These are phyloP conservation scores for Chimonanthus praecox DNA, from an alignment of 164 flowering plant species.

Conservation along the genomic window DNA sequence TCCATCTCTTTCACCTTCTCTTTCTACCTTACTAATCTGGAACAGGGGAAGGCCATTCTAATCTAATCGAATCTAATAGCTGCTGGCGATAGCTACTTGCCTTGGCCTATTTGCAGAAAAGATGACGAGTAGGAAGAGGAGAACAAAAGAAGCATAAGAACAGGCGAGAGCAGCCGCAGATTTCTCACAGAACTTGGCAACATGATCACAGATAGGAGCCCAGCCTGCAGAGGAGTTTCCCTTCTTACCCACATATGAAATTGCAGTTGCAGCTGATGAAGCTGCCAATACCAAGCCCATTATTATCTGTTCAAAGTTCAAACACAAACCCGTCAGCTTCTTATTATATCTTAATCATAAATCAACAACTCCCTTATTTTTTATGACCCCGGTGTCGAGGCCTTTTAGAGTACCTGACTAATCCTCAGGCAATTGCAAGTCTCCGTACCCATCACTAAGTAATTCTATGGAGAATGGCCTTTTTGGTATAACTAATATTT, in stretches of 20 bases:
- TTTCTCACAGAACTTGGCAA: constrained; percentile 40
- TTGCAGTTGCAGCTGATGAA: constrained; percentile 49
- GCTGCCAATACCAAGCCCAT: constrained; percentile 37
- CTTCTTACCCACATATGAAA: constrained; percentile 36
- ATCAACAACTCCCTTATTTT: not conserved
- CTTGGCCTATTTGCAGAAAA: constrained; percentile 24
- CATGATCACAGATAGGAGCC: constrained; percentile 39
- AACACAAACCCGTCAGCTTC: not conserved
- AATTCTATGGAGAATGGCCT: no score
- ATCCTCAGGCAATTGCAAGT: not conserved
- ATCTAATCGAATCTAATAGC: not conserved
- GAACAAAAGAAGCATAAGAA: constrained; percentile 36
- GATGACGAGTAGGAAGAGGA: constrained; percentile 31
- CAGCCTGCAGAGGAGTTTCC: constrained; percentile 51
- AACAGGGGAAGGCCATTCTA: no score
- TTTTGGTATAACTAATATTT: no score
- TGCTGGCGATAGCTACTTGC: not conserved
- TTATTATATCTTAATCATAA: not conserved
- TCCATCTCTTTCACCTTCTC: no score
- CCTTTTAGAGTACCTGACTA: not conserved
- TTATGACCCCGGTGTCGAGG: not conserved
- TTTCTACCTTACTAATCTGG: no score
- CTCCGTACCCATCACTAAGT: no score
- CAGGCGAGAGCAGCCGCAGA: constrained; percentile 19
- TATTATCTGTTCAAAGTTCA: constrained; percentile 30